A percentile compares a stretch with the other conserved stretches of the same genome.
Evolutionary conservation across 1,139 yeast species (phyloP).

Genomic region (Diutina sp.): DNA sequence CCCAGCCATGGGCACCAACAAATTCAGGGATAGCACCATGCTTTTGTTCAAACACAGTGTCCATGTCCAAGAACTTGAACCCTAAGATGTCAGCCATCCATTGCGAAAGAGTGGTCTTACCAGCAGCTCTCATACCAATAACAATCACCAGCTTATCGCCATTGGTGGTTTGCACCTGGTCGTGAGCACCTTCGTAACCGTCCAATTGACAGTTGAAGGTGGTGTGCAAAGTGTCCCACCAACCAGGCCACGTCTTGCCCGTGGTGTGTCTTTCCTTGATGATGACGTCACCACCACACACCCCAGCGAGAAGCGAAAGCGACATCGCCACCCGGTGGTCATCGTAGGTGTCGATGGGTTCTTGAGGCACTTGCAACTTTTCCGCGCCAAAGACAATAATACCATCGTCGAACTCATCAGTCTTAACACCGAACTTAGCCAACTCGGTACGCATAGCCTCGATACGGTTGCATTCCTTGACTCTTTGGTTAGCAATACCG

Average conservation of each 20-base stretch:
- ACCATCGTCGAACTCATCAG: slow-evolving; percentile 85
- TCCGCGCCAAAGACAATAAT: slow-evolving; percentile 66
- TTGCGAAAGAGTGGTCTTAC: slow-evolving; percentile 76
- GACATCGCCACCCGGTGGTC: slow-evolving; percentile 99
- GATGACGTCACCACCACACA: slow-evolving; percentile 35
- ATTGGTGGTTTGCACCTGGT: slow-evolving; percentile 11
- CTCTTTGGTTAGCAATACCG: slow-evolving; percentile 97
- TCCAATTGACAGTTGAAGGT: slow-evolving; percentile 50
- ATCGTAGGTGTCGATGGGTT: slow-evolving; percentile 70
- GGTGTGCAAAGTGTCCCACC: slow-evolving; percentile 92
- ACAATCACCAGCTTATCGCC: slow-evolving; percentile 46
- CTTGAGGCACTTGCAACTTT: slow-evolving; percentile 36
- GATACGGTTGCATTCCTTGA: slow-evolving; percentile 92
- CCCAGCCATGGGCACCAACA: slow-evolving; percentile 74
- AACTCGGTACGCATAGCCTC: slow-evolving; percentile 87
- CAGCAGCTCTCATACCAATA: slow-evolving; percentile 98
- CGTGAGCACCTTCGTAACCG: slow-evolving; percentile 42
- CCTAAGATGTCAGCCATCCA: slow-evolving; percentile 70
- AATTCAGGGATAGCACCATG: slow-evolving; percentile 51
- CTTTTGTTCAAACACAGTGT: slow-evolving; percentile 50
- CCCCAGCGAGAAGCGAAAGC: slow-evolving; percentile 70
- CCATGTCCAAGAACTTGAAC: slow-evolving; percentile 68
- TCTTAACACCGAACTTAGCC: slow-evolving; percentile 78
- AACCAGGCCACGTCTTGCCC: slow-evolving; percentile 98
- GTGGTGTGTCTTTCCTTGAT: slow-evolving; percentile 86